phyloP scores from a whole-genome alignment of 192 early-diverging fungal genomes.

The Gonapodya prolifera region DNA sequence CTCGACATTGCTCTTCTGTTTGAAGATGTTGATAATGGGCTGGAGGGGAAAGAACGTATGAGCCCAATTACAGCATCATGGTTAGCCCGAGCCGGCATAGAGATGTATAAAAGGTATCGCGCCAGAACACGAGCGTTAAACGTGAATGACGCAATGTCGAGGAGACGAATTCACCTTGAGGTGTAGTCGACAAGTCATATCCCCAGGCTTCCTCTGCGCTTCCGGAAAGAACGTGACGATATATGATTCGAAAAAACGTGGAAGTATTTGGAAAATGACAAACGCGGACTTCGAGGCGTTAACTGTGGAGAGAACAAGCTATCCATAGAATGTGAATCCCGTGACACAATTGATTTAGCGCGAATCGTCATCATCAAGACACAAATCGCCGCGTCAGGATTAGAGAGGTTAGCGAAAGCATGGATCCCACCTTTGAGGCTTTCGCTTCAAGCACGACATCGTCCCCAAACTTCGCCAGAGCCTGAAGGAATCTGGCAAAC shows the following conservation, averaged over 20 bases:
- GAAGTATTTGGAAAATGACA: slow-evolving; percentile 1
- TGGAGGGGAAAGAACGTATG: background rate
- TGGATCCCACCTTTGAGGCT: background rate
- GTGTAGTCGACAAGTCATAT: background rate
- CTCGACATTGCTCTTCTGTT: background rate
- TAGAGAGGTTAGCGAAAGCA: background rate
- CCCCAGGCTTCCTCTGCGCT: background rate
- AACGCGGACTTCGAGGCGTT: slow-evolving; percentile 1
- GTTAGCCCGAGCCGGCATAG: too few relatives aligned
- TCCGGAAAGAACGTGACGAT: background rate
- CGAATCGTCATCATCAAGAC: background rate
- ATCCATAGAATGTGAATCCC: too few relatives aligned
- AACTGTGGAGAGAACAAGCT: background rate
- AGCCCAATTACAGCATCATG: too few relatives aligned
- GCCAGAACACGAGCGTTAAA: too few relatives aligned
- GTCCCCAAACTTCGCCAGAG: background rate
- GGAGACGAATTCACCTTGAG: background rate
- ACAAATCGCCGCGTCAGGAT: background rate
- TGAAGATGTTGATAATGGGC: background rate
- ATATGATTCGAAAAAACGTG: slow-evolving; percentile 1
- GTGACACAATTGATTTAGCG: too few relatives aligned
- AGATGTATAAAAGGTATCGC: too few relatives aligned
- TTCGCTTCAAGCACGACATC: background rate
- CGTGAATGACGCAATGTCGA: background rate
- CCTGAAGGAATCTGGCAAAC: background rate